Percentiles rank a stretch among this genome's conserved stretches.
phyloP scores from a whole-genome alignment of 139 green algal genomes.

The Dunaliella primolecta region DNA sequence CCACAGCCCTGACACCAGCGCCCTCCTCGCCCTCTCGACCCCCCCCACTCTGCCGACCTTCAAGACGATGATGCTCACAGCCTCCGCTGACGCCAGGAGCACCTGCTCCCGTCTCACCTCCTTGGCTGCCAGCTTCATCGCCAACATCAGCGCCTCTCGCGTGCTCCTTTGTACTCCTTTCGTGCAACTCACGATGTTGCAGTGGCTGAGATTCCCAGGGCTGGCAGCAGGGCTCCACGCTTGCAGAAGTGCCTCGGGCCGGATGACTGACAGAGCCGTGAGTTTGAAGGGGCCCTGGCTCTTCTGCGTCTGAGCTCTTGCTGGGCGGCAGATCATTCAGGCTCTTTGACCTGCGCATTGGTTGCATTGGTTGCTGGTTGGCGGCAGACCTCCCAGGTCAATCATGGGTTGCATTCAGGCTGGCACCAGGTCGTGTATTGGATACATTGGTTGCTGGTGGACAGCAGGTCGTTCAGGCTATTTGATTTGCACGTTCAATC shows the following conservation, averaged over 20 bases:
- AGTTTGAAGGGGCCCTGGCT: background rate
- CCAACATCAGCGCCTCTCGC: background rate
- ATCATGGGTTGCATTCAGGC: background rate
- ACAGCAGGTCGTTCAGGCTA: too few species aligned
- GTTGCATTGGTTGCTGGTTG: background rate
- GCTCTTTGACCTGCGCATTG: background rate
- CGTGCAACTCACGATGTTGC: background rate
- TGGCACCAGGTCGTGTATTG: background rate
- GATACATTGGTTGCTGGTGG: background rate
- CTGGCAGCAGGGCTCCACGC: background rate
- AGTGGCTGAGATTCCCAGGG: background rate
- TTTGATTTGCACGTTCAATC: too few species aligned
- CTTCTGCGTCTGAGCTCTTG: too few species aligned
- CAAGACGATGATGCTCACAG: too few species aligned
- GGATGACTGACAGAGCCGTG: background rate
- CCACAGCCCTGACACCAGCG: too few species aligned
- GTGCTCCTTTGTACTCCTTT: background rate
- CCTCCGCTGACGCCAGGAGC: too few species aligned
- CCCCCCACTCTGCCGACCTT: too few species aligned
- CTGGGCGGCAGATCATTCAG: background rate
- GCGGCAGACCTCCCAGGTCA: too few species aligned
- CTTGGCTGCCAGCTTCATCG: background rate
- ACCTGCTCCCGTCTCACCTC: background rate
- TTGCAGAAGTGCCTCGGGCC: background rate
- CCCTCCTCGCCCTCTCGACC: too few species aligned